phyloP scores from a whole-genome alignment of 192 early-diverging fungal genomes.

The Spinellus fusiger region DNA sequence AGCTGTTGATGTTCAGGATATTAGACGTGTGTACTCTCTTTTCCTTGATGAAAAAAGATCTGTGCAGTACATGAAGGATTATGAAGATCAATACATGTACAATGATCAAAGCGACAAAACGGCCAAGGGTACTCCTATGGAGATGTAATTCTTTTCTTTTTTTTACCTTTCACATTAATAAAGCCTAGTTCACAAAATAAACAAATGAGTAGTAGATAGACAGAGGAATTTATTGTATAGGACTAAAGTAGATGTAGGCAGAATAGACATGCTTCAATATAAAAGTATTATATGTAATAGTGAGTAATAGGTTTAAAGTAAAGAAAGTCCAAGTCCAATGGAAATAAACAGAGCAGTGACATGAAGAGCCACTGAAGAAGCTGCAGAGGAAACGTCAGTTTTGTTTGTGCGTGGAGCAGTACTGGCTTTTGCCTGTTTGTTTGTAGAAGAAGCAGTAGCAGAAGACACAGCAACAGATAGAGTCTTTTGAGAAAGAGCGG shows the following conservation, averaged over 20 bases:
- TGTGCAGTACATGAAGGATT: slow-evolving; percentile 92
- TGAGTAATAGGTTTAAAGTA: too few species aligned
- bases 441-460: not conserved
- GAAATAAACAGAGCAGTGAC: too few species aligned
- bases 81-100: slow-evolving; percentile 93
- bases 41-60: slow-evolving; percentile 97
- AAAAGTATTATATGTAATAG: too few species aligned
- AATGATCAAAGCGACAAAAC: slow-evolving; percentile 46
- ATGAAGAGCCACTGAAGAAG: too few species aligned
- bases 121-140: slow-evolving; percentile 31
- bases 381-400: too few species aligned
- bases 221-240: not conserved
- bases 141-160: slow-evolving; percentile 23
- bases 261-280: too few species aligned
- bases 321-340: too few species aligned
- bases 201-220: not conserved
- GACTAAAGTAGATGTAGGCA: too few species aligned
- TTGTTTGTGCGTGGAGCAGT: too few species aligned
- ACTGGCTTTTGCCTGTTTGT: too few species aligned
- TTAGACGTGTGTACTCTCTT: slow-evolving; percentile 88
- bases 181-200: not conserved
- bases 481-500: too few species aligned
- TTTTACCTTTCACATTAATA: not conserved
- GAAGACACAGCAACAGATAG: slow-evolving; percentile 6
- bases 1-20: slow-evolving; percentile 90